Base-by-base conservation (phyloP, 371 early-diverging fungal genomes). In the Mucor velutinosus region DNA sequence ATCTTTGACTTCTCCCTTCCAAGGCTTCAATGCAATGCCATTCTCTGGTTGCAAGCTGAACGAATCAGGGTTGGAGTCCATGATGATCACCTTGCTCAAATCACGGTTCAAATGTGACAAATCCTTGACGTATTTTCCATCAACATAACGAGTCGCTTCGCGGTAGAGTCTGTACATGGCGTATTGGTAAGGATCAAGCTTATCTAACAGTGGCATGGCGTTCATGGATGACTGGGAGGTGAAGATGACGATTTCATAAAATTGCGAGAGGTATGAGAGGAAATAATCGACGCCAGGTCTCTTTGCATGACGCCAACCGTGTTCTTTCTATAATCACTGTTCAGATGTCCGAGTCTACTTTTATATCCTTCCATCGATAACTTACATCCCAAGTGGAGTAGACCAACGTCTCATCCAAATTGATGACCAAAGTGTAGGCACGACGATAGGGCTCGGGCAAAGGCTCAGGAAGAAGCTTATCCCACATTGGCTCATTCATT, bases 261-360 rank as follows among this genome's bases (percentile, higher is more conserved):
- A 91, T 72, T 92, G 91, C 58, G 90, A 86, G 76, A 98, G 78
- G 79, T 96, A 94, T 43, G 93, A 87, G 30, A 99, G 73, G 79
- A 99, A 97, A 71, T 95, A 92, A 64, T 99, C 97, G 47, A 94
- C 92, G 56, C 95, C 96, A 17, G 99, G 99, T 53, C 99, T 89
- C 76, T 95, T 95, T 30, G 96, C 96, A 60, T 92, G 91, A 60
- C 96, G 89, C 98, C 98, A 99, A 7, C 99, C 97, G 62, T 90
- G 84, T 51, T 93, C 88, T 76, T 87, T 87, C 90, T 91, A 77
- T 32, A 37, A 3, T 23, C 14, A 27, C 23, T 1, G 17, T 19
- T 35, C 1, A 12, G 12, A 0, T 7, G 1, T 12, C 37, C 37
- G 12, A 35, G 12, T 0, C n/a, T 7, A 17, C 30, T 8, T 35